Evolutionary conservation across 108 stramenopile genomes (phyloP).

Genomic region (Skeletonema grethae): DNA sequence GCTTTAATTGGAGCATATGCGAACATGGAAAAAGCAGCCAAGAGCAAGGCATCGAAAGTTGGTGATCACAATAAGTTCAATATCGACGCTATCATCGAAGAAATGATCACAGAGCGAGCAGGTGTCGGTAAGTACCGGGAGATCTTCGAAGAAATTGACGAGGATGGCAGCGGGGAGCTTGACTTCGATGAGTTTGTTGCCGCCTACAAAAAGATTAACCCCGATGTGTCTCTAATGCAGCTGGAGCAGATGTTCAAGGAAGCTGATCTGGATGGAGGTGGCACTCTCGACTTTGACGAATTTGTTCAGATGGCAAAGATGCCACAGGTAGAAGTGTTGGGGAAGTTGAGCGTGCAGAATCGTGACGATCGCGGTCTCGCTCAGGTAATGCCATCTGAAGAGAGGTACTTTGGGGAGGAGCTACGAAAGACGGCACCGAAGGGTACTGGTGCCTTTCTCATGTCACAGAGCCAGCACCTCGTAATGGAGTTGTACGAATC

Average conservation of each 20-base stretch:
- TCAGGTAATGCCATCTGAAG: slow-evolving; percentile 53
- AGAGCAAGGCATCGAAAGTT: slow-evolving; percentile 6
- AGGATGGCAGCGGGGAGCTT: slow-evolving; percentile 49
- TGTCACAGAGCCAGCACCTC: slow-evolving; percentile 57
- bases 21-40: slow-evolving; percentile 44
- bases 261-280: slow-evolving; percentile 46
- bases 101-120: slow-evolving; percentile 46
- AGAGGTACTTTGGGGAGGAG: slow-evolving; percentile 71
- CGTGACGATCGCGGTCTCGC: slow-evolving; percentile 63
- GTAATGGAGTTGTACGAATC: slow-evolving; percentile 73
- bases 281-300: slow-evolving; percentile 52
- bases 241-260: slow-evolving; percentile 42
- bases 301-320: slow-evolving; percentile 39
- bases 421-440: slow-evolving; percentile 29
- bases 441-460: slow-evolving; percentile 51
- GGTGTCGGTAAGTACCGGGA: slow-evolving; percentile 30
- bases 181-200: slow-evolving; percentile 50
- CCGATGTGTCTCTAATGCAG: slow-evolving; percentile 28
- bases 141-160: slow-evolving; percentile 55
- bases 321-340: slow-evolving; percentile 24
- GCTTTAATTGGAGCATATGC: slow-evolving; percentile 40
- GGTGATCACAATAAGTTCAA: slow-evolving; percentile 24
- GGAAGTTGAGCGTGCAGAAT: slow-evolving; percentile 50
- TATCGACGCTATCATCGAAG: slow-evolving; percentile 39
- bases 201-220: slow-evolving; percentile 33